phyloP scores from a whole-genome alignment of 352 stramenopile species.

The Stramenopiles sp. region DNA sequence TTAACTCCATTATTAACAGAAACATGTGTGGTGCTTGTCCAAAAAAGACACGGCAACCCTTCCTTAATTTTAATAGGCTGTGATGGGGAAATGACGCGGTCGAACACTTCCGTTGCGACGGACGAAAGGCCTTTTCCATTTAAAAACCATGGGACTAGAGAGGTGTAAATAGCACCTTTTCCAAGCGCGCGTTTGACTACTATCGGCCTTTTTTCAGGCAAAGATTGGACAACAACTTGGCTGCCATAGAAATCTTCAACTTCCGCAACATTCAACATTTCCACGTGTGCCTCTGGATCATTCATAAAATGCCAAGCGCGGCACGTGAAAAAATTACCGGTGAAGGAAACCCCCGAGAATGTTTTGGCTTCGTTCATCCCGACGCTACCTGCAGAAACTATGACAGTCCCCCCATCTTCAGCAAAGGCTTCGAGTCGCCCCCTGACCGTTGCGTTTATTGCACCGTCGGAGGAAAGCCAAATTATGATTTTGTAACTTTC shows the following conservation, averaged over 20 bases:
- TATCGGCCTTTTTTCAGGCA: not conserved
- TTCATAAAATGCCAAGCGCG: not conserved
- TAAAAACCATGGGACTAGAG: not conserved
- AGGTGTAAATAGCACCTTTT: conserved; percentile 2
- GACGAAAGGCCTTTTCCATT: not conserved
- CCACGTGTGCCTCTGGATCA: not conserved
- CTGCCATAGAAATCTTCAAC: not conserved
- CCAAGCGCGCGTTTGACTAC: not conserved
- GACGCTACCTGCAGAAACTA: not conserved
- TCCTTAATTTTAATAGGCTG: not conserved
- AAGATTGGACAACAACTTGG: not conserved
- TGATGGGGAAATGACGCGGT: not conserved
- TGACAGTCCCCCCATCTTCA: not conserved
- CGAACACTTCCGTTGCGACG: not conserved
- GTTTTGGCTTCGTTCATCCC: not conserved
- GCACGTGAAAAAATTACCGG: not conserved
- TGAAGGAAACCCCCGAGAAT: not conserved
- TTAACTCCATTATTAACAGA: not conserved
- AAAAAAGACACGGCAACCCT: not conserved
- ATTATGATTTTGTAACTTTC: not conserved
- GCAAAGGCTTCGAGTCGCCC: not conserved
- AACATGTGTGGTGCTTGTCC: not conserved
- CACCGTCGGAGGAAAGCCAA: not conserved
- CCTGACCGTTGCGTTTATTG: not conserved
- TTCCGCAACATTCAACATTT: not conserved